Base-by-base conservation (phyloP, 2,329 filamentous ascomycete genomes). In the Plectosphaerella cucumerina region DNA sequence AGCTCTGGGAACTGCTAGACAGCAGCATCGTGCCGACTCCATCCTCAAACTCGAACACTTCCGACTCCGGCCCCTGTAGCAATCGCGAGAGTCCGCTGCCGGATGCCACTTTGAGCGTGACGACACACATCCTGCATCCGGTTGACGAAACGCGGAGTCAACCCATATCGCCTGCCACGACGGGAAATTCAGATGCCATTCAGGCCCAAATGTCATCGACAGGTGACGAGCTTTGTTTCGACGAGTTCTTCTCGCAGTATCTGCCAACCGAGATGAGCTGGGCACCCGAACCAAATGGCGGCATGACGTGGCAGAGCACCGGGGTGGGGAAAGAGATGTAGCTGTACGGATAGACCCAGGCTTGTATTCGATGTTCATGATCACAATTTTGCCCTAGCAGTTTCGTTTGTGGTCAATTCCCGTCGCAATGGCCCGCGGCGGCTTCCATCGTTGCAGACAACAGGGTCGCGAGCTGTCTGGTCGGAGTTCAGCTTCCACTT, bases 61-160 rank as follows among this genome's bases (percentile, higher is more conserved):
- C 31, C 3, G 35, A 14, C 10, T 18, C 35, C 14, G 35, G 59
- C 90, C 90, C 58, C 88, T 90, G 80, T 95, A 96, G 76, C 95
- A 92, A 56, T 88, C 90, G 60, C 81, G 82, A 53, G 91, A 53
- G 66, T 89, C 89, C 71, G 93, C 89, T 61, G 82, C 84, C 66
- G 82, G 84, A 39, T n/a, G 35, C 35, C 35, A 39, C 35, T 3
- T 9, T 39, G 35, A 39, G 17, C n/a, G 35, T 39, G 9, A 39
- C 35, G 8, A 39, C 35, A 15, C 35, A 39, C 35, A 39, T 39
- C 35, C n/a, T 39, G 35, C 35, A 39, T 15, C 35, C 35, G 14
- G 35, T 39, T 15, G 35, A 39, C 4, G 35, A 39, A 14, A 15
- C 14, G 14, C 15, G 35, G 14, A 18, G 35, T 18, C 35, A 39